phyloP scores from a whole-genome alignment of 2,329 filamentous ascomycete genomes.

The Dactylellina cionopaga region DNA sequence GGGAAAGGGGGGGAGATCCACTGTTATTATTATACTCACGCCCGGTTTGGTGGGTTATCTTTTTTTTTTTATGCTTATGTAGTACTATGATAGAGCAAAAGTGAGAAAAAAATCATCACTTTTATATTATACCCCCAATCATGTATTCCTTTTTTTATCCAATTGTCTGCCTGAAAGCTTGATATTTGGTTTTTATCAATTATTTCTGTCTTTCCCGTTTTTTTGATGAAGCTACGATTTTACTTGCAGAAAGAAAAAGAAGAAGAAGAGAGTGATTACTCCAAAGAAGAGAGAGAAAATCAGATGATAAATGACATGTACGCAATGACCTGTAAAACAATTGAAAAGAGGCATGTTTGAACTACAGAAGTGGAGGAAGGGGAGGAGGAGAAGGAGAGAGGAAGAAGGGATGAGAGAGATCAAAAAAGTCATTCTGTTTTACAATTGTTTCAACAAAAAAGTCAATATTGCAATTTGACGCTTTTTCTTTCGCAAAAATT shows the following conservation, averaged over 20 bases:
- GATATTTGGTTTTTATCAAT: neutral
- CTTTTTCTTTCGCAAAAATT: no score
- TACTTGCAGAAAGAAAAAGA: no score
- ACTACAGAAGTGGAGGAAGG: neutral
- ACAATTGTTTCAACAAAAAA: no score
- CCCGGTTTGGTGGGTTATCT: neutral
- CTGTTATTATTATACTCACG: no score
- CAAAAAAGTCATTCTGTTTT: neutral
- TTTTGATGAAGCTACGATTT: neutral
- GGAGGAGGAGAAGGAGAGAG: neutral
- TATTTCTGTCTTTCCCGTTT: neutral
- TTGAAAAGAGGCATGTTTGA: neutral
- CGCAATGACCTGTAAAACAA: no score
- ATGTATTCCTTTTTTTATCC: constrained; percentile 26
- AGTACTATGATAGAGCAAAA: no score
- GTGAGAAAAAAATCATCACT: no score
- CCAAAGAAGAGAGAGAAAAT: neutral
- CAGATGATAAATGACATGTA: no score
- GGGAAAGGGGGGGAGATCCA: no score
- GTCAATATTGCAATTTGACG: no score
- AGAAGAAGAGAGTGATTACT: neutral
- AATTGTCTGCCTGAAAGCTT: no score
- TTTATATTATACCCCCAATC: constrained; percentile 37
- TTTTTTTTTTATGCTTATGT: neutral
- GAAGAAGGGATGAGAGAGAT: neutral